Evolutionary conservation across 2,329 filamentous ascomycete genomes (phyloP), one percentile per base, ranked within the genome.

Genomic region (Ceratocystis diversiconidia): DNA sequence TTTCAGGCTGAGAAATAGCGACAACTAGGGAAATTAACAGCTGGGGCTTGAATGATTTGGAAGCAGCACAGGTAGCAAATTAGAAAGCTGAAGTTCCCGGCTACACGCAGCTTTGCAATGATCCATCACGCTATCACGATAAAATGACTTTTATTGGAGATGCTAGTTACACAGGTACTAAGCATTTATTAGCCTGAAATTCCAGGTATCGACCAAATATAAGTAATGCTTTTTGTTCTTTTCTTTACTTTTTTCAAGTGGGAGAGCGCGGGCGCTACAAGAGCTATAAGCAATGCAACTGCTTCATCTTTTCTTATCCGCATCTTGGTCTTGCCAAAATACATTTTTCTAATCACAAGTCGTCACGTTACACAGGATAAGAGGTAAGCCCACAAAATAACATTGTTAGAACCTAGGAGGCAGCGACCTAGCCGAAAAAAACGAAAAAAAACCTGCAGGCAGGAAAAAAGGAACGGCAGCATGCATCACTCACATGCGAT

Each of bases 71-170:
- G 19, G 36, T 4, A 36, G 32, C 61, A 36, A 25, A 30, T 25
- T n/a, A 44, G 25, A 19, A 36, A 32, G 55, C 55, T 59, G 55
- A 59, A 59, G 55, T n/a, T 36, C 28, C 36, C 30, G 55, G 55
- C 17, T 59, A 36, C 55, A 28, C 55, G 55, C 55, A 59, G 55
- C 17, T 19, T 52, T 59, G 55, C 55, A n/a, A n/a, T 59, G 55
- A 28, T 59, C 55, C 22, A 59, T 59, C 28, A 59, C 55, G 55
- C 8, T 59, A 30, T n/a, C 25, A 30, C 28, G 55, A n/a, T 41
- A 41, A 41, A 41, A 41, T 15, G 36, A 3, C 36, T 41, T 15
- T 41, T 41, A 41, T 59, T 59, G 55, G 30, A 36, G 55, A 30
- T n/a, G 8, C 1, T 59, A 6, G 55, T 59, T 59, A 36, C 55